Percentiles rank a stretch among this genome's conserved stretches.
Evolutionary conservation across 2,329 filamentous ascomycete genomes (phyloP).

Genomic region (Biscogniauxia marginata): DNA sequence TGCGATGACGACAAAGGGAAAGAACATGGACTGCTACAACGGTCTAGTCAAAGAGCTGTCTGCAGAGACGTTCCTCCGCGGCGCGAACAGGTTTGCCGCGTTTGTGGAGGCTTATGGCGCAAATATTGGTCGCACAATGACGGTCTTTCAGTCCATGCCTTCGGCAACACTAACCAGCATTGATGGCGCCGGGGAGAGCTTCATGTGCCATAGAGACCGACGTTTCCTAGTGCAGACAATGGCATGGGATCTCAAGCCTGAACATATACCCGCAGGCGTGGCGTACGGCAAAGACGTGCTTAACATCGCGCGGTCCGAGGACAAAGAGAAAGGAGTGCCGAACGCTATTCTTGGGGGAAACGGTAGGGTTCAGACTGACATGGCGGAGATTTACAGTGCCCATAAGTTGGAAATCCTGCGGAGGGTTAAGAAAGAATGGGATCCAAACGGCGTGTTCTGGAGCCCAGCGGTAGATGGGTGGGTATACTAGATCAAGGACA

Average conservation of each 20-base stretch:
- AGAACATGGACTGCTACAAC: conserved; percentile 5
- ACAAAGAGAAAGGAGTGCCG: conserved; percentile 1
- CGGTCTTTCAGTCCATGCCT: background rate
- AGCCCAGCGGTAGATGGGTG: conserved; percentile 22
- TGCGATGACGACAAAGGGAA: background rate
- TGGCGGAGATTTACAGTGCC: conserved; percentile 2
- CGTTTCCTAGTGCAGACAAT: background rate
- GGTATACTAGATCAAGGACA: conserved; percentile 1
- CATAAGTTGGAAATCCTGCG: conserved; percentile 5
- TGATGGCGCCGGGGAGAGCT: background rate
- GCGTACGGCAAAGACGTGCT: background rate
- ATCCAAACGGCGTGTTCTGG: conserved; percentile 7
- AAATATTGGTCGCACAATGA: background rate
- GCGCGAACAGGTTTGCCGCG: background rate
- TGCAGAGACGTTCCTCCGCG: background rate
- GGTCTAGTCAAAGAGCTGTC: background rate
- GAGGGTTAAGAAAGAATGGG: conserved; percentile 1
- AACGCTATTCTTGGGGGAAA: conserved; percentile 5
- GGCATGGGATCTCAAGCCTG: background rate
- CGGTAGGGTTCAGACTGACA: conserved; percentile 4
- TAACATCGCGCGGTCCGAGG: conserved; percentile 2
- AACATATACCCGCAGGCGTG: background rate
- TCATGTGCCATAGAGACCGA: conserved; percentile 5
- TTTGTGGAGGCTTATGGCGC: conserved; percentile 1
- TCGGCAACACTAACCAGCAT: background rate